phyloP scores from a whole-genome alignment of 495 filamentous ascomycete genomes.

The Bombardia bombarda region DNA sequence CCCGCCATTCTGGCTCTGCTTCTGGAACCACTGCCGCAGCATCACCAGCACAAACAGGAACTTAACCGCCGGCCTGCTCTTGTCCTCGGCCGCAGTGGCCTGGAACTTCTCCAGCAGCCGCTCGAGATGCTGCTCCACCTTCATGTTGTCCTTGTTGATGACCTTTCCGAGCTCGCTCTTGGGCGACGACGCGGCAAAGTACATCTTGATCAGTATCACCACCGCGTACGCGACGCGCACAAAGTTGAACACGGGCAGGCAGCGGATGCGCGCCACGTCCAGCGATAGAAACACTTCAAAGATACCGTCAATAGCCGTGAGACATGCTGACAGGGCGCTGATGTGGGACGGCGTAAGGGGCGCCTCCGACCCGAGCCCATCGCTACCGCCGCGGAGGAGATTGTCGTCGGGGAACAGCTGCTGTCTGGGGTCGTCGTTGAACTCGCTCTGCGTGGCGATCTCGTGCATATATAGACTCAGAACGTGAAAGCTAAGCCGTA shows the following conservation, averaged over 20 bases:
- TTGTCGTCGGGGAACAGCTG: conserved; percentile 37
- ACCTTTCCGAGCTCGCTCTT: conserved; percentile 66
- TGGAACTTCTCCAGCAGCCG: conserved; percentile 58
- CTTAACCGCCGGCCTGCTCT: conserved; percentile 62
- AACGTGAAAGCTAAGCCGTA: conserved; percentile 54
- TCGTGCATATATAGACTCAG: conserved; percentile 81
- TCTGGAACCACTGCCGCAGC: conserved; percentile 64
- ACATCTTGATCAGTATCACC: conserved; percentile 83
- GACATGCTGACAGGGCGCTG: conserved; percentile 61
- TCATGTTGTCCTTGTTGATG: conserved; percentile 64
- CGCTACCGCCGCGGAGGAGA: conserved; percentile 28
- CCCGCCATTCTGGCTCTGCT: conserved; percentile 11
- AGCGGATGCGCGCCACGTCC: conserved; percentile 53
- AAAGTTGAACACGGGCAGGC: conserved; percentile 66
- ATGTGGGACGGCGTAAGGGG: conserved; percentile 57
- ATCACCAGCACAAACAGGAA: conserved; percentile 69
- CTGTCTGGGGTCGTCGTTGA: conserved; percentile 50
- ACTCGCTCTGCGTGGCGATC: conserved; percentile 69
- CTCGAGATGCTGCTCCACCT: conserved; percentile 68
- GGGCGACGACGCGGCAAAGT: conserved; percentile 63
- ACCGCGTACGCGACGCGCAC: conserved; percentile 71
- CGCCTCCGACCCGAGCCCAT: conserved; percentile 7
- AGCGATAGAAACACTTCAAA: conserved; percentile 62
- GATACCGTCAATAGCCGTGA: conserved; percentile 64
- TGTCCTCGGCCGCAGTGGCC: conserved; percentile 53